phyloP scores from a whole-genome alignment of 176 grass and related monocot species.

The Paspalum vaginatum region DNA sequence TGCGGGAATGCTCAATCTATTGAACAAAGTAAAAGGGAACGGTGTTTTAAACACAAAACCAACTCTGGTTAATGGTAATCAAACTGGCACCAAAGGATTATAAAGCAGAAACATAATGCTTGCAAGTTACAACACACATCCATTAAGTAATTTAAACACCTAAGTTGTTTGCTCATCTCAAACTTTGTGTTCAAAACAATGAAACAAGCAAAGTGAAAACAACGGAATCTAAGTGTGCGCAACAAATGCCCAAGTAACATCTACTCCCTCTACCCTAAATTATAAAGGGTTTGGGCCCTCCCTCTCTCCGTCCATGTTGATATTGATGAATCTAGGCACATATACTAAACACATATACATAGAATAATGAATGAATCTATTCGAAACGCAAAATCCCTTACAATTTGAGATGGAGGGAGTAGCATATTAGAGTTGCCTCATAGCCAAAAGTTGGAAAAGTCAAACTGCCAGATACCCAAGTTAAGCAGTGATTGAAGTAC shows the following conservation, averaged over 20 bases:
- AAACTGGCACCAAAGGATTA: background rate
- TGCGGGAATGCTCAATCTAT: constrained; percentile 61
- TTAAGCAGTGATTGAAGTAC: constrained; percentile 4
- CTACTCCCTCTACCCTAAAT: too few species aligned
- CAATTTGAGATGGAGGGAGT: background rate
- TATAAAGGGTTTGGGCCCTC: too few species aligned
- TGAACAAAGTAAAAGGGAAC: constrained; percentile 22
- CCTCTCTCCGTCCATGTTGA: too few species aligned
- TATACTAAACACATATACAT: too few species aligned
- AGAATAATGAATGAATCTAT: too few species aligned
- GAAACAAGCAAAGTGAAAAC: background rate
- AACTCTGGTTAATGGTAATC: background rate
- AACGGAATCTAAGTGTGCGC: background rate
- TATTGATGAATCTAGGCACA: too few species aligned
- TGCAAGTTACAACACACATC: background rate
- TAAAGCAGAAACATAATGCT: constrained; percentile 9
- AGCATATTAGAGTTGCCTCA: background rate
- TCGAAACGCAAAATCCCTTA: too few species aligned
- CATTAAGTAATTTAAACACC: constrained; percentile 3
- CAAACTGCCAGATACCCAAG: background rate
- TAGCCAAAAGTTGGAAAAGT: constrained; percentile 11
- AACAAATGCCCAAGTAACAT: background rate
- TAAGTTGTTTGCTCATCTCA: background rate
- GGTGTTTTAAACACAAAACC: constrained; percentile 26
- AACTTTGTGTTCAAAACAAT: background rate